Evolutionary conservation across 371 early-diverging fungal species (phyloP).

Genomic region (Mortierella sp.): DNA sequence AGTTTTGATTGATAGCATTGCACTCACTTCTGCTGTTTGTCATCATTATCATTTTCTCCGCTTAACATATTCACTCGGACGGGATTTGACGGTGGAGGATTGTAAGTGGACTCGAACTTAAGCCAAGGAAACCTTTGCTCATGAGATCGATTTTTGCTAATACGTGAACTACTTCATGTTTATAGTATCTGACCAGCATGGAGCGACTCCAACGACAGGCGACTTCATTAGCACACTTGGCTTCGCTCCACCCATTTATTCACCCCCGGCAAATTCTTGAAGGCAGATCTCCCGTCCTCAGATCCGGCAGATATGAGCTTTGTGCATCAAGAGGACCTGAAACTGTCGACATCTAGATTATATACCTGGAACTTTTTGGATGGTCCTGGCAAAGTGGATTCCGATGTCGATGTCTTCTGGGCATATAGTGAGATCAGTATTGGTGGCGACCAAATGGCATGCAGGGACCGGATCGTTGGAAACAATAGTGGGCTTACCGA

Average conservation of each 20-base stretch:
- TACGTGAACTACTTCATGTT: too few relatives aligned
- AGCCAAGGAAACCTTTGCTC: too few relatives aligned
- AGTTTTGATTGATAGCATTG: too few relatives aligned
- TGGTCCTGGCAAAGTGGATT: constrained; percentile 25
- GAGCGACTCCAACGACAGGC: too few relatives aligned
- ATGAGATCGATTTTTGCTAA: too few relatives aligned
- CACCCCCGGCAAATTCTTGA: constrained; percentile 8
- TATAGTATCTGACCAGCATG: too few relatives aligned
- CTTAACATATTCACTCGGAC: neutral
- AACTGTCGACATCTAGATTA: constrained; percentile 14
- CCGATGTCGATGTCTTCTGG: constrained; percentile 13
- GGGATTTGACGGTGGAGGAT: too few relatives aligned
- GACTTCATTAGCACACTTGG: too few relatives aligned
- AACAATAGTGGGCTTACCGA: constrained; percentile 31
- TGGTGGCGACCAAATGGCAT: constrained; percentile 28
- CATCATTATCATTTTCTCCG: too few relatives aligned
- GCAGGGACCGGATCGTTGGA: constrained; percentile 17
- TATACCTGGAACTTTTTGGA: constrained; percentile 12
- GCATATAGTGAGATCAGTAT: constrained; percentile 8
- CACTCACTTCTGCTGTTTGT: too few relatives aligned
- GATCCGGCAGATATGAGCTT: constrained; percentile 15
- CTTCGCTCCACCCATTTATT: constrained; percentile 12
- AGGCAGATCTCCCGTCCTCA: constrained; percentile 7
- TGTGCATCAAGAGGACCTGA: constrained; percentile 8
- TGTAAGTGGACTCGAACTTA: too few relatives aligned